A percentile compares a stretch with the other conserved stretches of the same genome.
Evolutionary conservation across 2,329 filamentous ascomycete genomes (phyloP).

Genomic region (Cercospora berteroae): DNA sequence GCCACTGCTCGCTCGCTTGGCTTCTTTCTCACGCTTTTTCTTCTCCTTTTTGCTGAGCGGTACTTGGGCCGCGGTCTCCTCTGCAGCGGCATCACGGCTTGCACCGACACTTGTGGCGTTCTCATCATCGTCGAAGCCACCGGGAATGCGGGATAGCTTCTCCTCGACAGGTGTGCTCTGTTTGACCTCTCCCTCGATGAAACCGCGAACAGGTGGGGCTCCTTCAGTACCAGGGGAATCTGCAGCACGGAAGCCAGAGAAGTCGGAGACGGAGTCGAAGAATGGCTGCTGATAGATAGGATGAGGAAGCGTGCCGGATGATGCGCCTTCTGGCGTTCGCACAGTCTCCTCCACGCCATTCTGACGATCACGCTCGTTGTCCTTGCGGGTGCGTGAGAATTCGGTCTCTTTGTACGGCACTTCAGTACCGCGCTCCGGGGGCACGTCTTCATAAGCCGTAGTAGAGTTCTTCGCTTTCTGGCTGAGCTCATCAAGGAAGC

Average conservation of each 20-base stretch:
- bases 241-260: conserved; percentile 30
- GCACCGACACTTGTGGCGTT: conserved; percentile 3
- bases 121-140: conserved; percentile 53
- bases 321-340: conserved; percentile 6
- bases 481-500: conserved; percentile 10
- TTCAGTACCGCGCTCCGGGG: conserved; percentile 3
- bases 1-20: conserved; percentile 28
- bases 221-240: conserved; percentile 36
- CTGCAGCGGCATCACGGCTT: conserved; percentile 1
- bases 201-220: conserved; percentile 36
- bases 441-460: conserved; percentile 4
- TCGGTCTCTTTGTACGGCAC: conserved; percentile 6
- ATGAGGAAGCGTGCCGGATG: not conserved
- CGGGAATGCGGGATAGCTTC: conserved; percentile 57
- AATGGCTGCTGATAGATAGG: conserved; percentile 40
- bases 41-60: conserved; percentile 36
- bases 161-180: conserved; percentile 58
- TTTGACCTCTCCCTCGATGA: conserved; percentile 46
- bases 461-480: not conserved
- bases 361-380: conserved; percentile 13
- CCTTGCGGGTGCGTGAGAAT: conserved; percentile 15
- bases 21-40: conserved; percentile 41
- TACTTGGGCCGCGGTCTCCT: conserved; percentile 33
- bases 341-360: conserved; percentile 16
- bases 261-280: conserved; percentile 45